Conservation (phyloP, 257 asterid genomes). For the Apocynum venetum region DNA sequence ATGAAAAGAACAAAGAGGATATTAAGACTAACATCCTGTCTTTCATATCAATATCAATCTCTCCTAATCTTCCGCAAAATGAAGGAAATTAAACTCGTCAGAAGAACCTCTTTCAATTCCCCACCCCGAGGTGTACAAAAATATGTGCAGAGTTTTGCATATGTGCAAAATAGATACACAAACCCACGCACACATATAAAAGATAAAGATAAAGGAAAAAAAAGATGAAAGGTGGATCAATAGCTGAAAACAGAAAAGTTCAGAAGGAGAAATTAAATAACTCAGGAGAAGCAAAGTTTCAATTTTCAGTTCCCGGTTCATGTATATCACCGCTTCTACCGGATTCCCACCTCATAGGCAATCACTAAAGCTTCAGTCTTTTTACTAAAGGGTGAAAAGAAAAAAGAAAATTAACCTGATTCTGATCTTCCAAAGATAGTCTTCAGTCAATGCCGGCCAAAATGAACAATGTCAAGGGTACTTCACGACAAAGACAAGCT, state of each 20-base stretch:
- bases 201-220: background rate
- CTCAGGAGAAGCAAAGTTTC: background rate
- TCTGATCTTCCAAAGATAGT: background rate
- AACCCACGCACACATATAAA: background rate
- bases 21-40: background rate
- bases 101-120: background rate
- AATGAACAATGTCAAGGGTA: constrained; percentile 4
- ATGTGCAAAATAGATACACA: too few relatives aligned
- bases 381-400: background rate
- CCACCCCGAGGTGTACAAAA: background rate
- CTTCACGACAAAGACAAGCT: background rate
- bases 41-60: background rate
- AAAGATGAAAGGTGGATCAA: background rate
- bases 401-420: background rate
- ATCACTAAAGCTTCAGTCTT: background rate
- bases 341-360: background rate
- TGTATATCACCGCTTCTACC: background rate
- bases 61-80: background rate
- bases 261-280: background rate
- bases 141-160: too few relatives aligned
- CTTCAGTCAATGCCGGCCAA: background rate
- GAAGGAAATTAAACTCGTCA: background rate
- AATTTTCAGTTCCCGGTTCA: too few relatives aligned
- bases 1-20: background rate
- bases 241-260: background rate